phyloP scores from a whole-genome alignment of 441 rosid genomes.

The Codiaeum variegatum region DNA sequence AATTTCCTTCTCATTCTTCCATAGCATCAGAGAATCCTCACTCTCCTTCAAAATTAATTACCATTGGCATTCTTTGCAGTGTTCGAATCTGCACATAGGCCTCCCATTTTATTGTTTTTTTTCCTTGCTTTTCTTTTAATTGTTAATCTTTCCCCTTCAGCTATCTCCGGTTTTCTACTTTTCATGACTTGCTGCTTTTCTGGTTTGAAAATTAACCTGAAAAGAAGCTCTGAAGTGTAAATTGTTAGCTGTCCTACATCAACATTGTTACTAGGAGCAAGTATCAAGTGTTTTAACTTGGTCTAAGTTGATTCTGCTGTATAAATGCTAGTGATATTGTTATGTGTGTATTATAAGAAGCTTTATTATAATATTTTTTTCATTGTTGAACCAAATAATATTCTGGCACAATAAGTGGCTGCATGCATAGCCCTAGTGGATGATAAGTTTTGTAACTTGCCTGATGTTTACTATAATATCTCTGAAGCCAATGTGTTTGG shows the following conservation, averaged over 20 bases:
- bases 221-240: not conserved
- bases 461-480: not conserved
- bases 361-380: not conserved
- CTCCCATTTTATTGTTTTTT: not conserved
- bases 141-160: not conserved
- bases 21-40: not conserved
- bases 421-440: not conserved
- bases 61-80: not conserved
- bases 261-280: not conserved
- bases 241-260: not conserved
- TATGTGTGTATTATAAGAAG: not conserved
- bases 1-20: not conserved
- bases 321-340: not conserved
- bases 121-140: not conserved
- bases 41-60: not conserved
- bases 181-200: not conserved
- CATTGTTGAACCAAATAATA: conserved; percentile 1
- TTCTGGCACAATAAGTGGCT: not conserved
- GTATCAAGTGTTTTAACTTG: not conserved
- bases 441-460: not conserved
- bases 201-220: not conserved
- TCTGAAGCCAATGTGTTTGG: not conserved
- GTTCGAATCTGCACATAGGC: not conserved
- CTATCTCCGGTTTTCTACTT: not conserved
- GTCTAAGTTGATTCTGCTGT: not conserved